Evolutionary conservation across 805 yeast species (phyloP).

Genomic region (Yarrowia hollandica): DNA sequence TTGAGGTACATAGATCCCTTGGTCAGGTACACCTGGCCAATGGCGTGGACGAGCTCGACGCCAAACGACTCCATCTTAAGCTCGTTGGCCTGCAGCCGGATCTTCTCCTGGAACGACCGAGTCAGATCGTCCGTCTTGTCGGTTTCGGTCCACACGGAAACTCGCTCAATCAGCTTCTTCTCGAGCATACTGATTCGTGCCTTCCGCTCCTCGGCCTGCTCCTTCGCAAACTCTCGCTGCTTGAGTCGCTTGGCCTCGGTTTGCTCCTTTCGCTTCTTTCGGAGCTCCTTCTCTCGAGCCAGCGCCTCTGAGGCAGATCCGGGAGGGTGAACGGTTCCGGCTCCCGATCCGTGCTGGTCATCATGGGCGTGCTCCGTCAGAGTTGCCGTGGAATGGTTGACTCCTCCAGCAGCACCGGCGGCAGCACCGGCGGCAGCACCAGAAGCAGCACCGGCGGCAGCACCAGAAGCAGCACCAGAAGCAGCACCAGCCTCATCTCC

Average conservation of each 20-base stretch:
- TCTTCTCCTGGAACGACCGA: conserved; percentile 60
- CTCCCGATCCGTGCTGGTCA: neutral
- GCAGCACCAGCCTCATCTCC: conserved; percentile 29
- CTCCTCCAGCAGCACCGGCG: too few species aligned
- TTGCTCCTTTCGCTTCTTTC: conserved; percentile 39
- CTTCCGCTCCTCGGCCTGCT: conserved; percentile 64
- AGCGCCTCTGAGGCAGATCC: conserved; percentile 21
- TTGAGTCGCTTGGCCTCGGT: conserved; percentile 51
- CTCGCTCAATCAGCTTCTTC: conserved; percentile 54
- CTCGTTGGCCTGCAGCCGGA: conserved; percentile 81
- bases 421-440: too few species aligned
- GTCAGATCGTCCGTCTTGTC: conserved; percentile 62
- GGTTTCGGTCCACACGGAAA: conserved; percentile 63
- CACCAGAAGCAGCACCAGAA: conserved; percentile 30
- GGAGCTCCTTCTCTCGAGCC: conserved; percentile 37
- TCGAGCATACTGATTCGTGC: conserved; percentile 65
- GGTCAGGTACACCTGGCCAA: conserved; percentile 74
- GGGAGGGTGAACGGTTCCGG: conserved; percentile 21
- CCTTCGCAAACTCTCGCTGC: conserved; percentile 71
- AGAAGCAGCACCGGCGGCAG: neutral
- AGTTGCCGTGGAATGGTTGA: neutral
- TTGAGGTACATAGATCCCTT: conserved; percentile 74
- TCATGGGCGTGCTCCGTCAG: neutral
- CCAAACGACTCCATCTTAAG: conserved; percentile 96
- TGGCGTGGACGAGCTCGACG: conserved; percentile 71